phyloP scores from a whole-genome alignment of 257 asterid genomes.

The Scutellaria minor region DNA sequence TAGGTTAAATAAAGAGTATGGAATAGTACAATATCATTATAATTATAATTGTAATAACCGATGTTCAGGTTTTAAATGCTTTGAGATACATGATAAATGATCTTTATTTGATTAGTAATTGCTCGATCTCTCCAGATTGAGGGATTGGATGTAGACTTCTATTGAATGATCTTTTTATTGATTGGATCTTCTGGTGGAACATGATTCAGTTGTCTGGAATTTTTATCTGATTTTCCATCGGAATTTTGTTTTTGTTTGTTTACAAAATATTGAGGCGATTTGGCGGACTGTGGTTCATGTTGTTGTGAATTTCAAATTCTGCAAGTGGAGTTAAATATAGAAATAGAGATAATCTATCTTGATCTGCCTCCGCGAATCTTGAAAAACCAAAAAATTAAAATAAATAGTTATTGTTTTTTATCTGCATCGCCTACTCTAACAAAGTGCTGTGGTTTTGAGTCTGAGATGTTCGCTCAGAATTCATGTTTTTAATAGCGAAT shows the following conservation, averaged over 20 bases:
- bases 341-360: background rate
- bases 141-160: conserved; percentile 13
- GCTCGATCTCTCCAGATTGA: conserved; percentile 23
- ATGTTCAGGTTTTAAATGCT: too few relatives aligned
- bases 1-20: too few relatives aligned
- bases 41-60: too few relatives aligned
- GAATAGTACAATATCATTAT: too few relatives aligned
- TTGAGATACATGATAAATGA: too few relatives aligned
- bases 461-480: background rate
- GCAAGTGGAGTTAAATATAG: background rate
- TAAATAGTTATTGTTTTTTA: background rate
- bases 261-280: background rate
- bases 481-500: background rate
- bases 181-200: background rate
- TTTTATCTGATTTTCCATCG: conserved; percentile 13
- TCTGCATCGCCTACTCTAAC: background rate
- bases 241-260: background rate
- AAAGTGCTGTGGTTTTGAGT: background rate
- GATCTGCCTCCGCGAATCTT: conserved; percentile 24
- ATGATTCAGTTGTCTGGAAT: background rate
- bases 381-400: too few relatives aligned
- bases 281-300: background rate
- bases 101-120: conserved; percentile 8
- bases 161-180: conserved; percentile 13
- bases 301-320: background rate